Base-by-base conservation (phyloP, 75 land plant species). In the Cryptomeria japonica region DNA sequence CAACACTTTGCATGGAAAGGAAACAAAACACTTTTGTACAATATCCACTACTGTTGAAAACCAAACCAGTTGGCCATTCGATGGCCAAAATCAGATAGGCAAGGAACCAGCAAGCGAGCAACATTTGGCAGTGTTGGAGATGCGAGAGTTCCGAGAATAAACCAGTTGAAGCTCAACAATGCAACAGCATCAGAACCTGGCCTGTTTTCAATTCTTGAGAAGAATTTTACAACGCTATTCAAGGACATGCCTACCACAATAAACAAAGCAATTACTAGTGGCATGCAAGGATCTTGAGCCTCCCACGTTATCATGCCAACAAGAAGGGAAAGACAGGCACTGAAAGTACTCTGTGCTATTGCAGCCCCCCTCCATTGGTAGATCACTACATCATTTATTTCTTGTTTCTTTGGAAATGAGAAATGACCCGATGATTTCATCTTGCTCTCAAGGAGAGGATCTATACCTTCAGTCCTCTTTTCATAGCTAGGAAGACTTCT, bases 91-190 rank as follows among this genome's bases (percentile, higher is more conserved):
- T 22, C 14, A 42, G 76, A 38, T 47, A 55, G 16, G 8, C 80
- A 39, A 51, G 92, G 89, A 19, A 87, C 53, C 86, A 90, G 42
- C 32, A 84, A 9, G 16, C 84, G 91, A 34, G 95, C 94, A 75
- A 94, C 39, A 36, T 53, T 90, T n/a, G 99, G 99, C 75, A 97
- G 76, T 22, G 93, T 90, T 46, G 99, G 99, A 80, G 87, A 95
- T n/a, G 96, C 90, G 11, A 97, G 91, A 73, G 94, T 91, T 36
- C 99, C 99, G 36, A 97, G 94, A 51, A 97, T 88, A 85, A 97
- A 97, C 92, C 97, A 97, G 93, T 97, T 97, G 84, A 97, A 89
- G 89, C 99, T 94, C 87, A 96, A 78, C 39, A 97, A 91, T 39
- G 94, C 94, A 31, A 95, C 92, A 11, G 97, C 97, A 90, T 96